Conservation (phyloP, 495 filamentous ascomycete genomes). For the Bryoglossum gracile region DNA sequence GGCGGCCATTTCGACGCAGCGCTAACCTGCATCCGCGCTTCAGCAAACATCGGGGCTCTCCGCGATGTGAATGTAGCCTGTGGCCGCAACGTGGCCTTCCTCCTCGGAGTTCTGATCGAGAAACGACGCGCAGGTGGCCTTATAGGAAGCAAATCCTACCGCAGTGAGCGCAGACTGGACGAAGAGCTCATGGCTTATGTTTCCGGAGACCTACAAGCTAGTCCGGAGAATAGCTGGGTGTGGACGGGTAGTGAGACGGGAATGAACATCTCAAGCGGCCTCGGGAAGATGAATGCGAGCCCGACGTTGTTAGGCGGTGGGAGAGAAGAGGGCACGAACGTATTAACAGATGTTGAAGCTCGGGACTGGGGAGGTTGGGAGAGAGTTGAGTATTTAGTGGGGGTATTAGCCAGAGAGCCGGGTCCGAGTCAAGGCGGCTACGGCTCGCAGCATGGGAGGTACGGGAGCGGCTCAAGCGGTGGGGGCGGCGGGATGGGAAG, state of each 20-base stretch:
- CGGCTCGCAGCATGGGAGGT: too few species aligned
- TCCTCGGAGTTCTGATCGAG: constrained; percentile 52
- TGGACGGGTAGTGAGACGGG: constrained; percentile 67
- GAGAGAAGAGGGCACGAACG: constrained; percentile 21
- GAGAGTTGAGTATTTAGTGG: constrained; percentile 34
- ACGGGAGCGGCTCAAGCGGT: too few species aligned
- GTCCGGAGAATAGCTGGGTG: constrained; percentile 71
- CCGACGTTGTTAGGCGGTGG: constrained; percentile 19
- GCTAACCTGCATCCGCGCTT: constrained; percentile 61
- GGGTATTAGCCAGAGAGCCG: too few species aligned
- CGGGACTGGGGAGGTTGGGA: constrained; percentile 53
- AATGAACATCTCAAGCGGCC: constrained; percentile 30
- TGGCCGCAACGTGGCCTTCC: constrained; percentile 79
- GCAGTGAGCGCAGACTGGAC: constrained; percentile 48
- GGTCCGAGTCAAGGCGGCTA: too few species aligned
- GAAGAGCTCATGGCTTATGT: constrained; percentile 89
- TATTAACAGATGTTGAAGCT: constrained; percentile 40
- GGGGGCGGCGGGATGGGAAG: too few species aligned
- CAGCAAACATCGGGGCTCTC: constrained; percentile 57
- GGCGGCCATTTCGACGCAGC: constrained; percentile 65
- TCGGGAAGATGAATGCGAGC: constrained; percentile 1
- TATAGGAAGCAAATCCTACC: constrained; percentile 16
- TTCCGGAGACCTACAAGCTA: constrained; percentile 85
- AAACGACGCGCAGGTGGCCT: constrained; percentile 24
- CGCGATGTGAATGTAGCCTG: constrained; percentile 71